Evolutionary conservation across 2,329 filamentous ascomycete genomes (phyloP).

Genomic region (Aaosphaeria arxii): DNA sequence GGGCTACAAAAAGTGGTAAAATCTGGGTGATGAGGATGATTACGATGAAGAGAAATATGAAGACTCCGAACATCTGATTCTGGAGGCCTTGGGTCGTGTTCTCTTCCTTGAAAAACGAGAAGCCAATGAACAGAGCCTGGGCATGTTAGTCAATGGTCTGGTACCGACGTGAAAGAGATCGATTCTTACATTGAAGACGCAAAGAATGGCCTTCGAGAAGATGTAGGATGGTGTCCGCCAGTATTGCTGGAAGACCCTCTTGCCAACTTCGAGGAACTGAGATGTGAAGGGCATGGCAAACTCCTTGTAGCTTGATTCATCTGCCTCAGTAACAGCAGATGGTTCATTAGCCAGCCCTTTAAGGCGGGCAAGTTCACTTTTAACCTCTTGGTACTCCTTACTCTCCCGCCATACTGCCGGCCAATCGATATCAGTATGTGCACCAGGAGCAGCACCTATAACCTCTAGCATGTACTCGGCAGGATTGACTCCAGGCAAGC

Average conservation of each 20-base stretch:
- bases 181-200: conserved; percentile 53
- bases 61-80: conserved; percentile 78
- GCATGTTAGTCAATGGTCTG: background rate
- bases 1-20: conserved; percentile 77
- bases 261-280: background rate
- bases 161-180: background rate
- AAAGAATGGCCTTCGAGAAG: conserved; percentile 64
- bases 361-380: background rate
- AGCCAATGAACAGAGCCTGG: conserved; percentile 66
- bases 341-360: background rate
- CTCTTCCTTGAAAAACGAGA: conserved; percentile 69
- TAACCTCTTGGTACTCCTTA: background rate
- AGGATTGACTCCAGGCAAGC: conserved; percentile 46
- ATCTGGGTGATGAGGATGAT: conserved; percentile 70
- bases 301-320: background rate
- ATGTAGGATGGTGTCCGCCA: conserved; percentile 86
- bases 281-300: background rate
- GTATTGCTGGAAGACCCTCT: conserved; percentile 71
- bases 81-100: conserved; percentile 71
- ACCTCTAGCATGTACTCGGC: conserved; percentile 35
- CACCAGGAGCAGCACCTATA: background rate
- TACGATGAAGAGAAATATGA: conserved; percentile 74
- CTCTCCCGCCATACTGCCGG: background rate
- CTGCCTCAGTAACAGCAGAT: background rate
- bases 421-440: background rate